Percentiles rank a stretch among this genome's conserved stretches.
Conservation (phyloP, 192 early-diverging fungal species). For the Obelidium mucronatum region DNA sequence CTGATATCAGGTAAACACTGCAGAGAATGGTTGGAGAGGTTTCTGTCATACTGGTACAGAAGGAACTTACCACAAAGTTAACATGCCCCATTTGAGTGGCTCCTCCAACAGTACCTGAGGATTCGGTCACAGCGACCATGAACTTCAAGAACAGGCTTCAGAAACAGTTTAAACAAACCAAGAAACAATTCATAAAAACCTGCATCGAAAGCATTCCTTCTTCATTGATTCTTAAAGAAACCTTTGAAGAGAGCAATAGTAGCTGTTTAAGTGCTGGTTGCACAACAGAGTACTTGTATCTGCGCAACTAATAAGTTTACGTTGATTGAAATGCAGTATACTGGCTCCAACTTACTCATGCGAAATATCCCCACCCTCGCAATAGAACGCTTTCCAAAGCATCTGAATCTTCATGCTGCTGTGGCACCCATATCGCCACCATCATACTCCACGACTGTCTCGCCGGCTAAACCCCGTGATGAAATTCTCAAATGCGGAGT, state of each 20-base stretch:
- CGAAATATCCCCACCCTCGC: not conserved
- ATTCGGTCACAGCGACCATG: constrained; percentile 16
- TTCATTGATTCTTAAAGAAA: constrained; percentile 11
- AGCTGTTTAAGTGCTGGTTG: constrained; percentile 15
- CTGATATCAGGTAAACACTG: constrained; percentile 26
- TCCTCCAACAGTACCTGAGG: not conserved
- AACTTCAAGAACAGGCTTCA: not conserved
- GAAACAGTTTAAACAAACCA: not conserved
- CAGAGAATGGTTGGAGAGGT: no score
- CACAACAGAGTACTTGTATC: constrained; percentile 23
- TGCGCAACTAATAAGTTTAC: not conserved
- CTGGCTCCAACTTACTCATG: not conserved
- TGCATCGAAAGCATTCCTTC: constrained; percentile 30
- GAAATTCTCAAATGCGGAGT: constrained; percentile 14
- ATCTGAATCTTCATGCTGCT: not conserved
- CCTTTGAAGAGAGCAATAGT: not conserved
- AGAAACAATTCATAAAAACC: constrained; percentile 1
- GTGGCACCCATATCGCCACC: not conserved
- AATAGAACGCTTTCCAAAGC: constrained; percentile 23
- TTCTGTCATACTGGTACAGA: not conserved
- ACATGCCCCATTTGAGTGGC: constrained; percentile 6
- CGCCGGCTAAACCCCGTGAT: constrained; percentile 10
- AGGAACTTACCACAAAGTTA: constrained; percentile 24
- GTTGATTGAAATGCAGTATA: not conserved
- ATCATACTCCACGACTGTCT: constrained; percentile 24